Evolutionary conservation across 192 early-diverging fungal species (phyloP).

Genomic region (Lunasporangiospora selenospora): DNA sequence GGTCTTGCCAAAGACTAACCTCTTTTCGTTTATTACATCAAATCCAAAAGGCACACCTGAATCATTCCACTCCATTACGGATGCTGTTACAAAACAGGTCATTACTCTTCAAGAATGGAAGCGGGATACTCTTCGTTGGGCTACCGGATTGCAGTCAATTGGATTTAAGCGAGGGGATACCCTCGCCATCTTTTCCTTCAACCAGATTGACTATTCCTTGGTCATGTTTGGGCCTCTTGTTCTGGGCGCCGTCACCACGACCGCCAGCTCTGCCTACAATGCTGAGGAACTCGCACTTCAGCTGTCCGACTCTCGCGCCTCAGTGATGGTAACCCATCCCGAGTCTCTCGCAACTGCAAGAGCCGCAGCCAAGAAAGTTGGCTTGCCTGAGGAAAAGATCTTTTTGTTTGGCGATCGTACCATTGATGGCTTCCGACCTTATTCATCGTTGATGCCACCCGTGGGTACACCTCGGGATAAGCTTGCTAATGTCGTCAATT

Average conservation of each 20-base stretch:
- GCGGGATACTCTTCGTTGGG: no score
- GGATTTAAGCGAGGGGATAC: constrained; percentile 66
- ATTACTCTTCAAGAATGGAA: no score
- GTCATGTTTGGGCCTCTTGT: no score
- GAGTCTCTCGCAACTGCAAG: constrained; percentile 17
- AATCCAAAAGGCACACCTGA: no score
- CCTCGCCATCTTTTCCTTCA: constrained; percentile 69
- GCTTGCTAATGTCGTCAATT: no score
- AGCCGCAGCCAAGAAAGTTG: constrained; percentile 22
- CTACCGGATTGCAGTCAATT: constrained; percentile 53
- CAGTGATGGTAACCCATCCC: constrained; percentile 57
- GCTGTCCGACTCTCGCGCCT: constrained; percentile 67
- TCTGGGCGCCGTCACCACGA: constrained; percentile 66
- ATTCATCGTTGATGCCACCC: constrained; percentile 7
- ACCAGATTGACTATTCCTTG: no score
- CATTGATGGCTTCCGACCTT: constrained; percentile 15
- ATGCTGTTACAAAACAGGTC: no score
- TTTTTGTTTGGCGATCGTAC: constrained; percentile 49
- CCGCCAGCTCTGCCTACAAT: constrained; percentile 80
- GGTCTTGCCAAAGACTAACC: no score
- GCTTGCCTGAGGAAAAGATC: no score
- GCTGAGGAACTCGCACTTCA: constrained; percentile 73
- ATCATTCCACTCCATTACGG: no score
- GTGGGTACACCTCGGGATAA: neutral
- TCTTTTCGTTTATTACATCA: no score